These are phyloP conservation scores for Diutina catenulata DNA, from an alignment of 1,139 yeast species.

Conservation along the genomic window DNA sequence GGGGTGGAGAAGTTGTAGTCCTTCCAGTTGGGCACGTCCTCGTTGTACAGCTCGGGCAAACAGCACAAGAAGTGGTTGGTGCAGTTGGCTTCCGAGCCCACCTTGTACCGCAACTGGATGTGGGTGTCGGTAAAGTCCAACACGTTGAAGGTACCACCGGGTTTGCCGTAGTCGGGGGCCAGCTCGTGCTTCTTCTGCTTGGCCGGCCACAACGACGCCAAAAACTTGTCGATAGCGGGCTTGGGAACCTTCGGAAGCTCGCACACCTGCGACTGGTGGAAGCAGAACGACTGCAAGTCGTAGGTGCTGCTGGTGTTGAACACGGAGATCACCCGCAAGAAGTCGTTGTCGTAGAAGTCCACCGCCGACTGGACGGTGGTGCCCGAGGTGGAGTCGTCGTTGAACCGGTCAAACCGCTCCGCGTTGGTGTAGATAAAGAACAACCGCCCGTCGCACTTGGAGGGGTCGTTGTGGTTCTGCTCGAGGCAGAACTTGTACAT, in stretches of 20 bases:
- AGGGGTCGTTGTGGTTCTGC: conserved; percentile 19
- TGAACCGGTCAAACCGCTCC: conserved; percentile 8
- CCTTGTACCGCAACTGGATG: conserved; percentile 40
- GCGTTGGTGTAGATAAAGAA: conserved; percentile 28
- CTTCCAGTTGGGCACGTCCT: conserved; percentile 14
- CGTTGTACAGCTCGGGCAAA: conserved; percentile 24
- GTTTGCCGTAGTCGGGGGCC: conserved; percentile 9
- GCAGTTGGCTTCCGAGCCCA: conserved; percentile 55
- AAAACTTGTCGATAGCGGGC: conserved; percentile 8
- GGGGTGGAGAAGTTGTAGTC: conserved; percentile 23
- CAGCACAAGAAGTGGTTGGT: conserved; percentile 37
- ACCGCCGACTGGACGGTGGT: conserved; percentile 12
- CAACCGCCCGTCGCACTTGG: conserved; percentile 23
- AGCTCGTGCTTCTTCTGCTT: conserved; percentile 7
- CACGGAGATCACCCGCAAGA: conserved; percentile 22
- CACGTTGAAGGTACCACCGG: conserved; percentile 36
- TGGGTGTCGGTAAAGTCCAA: conserved; percentile 59
- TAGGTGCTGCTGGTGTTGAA: conserved; percentile 9
- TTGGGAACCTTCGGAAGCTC: conserved; percentile 10
- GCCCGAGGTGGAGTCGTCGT: too few species aligned
- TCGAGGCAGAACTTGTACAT: conserved; percentile 25
- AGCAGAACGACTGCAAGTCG: conserved; percentile 9
- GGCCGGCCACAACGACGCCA: conserved; percentile 10
- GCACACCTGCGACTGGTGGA: conserved; percentile 10
- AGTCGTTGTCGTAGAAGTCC: conserved; percentile 29